phyloP scores from a whole-genome alignment of 768 basidiomycete genomes.

The Basidioascus undulatus region DNA sequence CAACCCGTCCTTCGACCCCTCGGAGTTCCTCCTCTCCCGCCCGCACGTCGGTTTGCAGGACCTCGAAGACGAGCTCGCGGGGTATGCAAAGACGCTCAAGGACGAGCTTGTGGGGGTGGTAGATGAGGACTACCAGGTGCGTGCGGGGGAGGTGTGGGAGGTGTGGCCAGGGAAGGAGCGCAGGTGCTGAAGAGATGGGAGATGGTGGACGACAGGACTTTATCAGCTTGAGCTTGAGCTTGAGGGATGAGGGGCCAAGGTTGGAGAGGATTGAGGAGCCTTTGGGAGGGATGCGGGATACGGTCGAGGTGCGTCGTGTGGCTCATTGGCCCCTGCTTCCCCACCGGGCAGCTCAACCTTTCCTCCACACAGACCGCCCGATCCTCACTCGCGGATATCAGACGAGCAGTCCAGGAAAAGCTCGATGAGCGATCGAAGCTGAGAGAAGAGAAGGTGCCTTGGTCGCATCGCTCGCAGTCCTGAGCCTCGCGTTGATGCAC shows the following conservation, averaged over 20 bases:
- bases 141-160: too few relatives aligned
- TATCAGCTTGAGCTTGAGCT: constrained; percentile 78
- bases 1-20: constrained; percentile 37
- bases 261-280: constrained; percentile 44
- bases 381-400: constrained; percentile 32
- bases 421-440: constrained; percentile 46
- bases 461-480: constrained; percentile 1
- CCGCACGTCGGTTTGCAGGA: constrained; percentile 59
- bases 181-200: too few relatives aligned
- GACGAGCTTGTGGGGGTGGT: constrained; percentile 87
- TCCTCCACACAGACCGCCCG: constrained; percentile 7
- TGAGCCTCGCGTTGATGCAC: not conserved
- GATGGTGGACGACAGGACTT: too few relatives aligned
- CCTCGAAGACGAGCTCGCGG: constrained; percentile 59
- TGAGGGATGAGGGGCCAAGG: constrained; percentile 42
- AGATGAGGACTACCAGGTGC: constrained; percentile 96
- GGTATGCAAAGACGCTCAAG: constrained; percentile 59
- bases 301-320: constrained; percentile 38
- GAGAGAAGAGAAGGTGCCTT: constrained; percentile 58
- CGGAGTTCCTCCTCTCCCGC: constrained; percentile 67
- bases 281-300: constrained; percentile 32
- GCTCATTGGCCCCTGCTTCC: not conserved
- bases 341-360: constrained; percentile 4
- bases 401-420: constrained; percentile 53
- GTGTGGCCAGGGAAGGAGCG: too few relatives aligned